Conservation (phyloP, 495 filamentous ascomycete genomes). For the Penicillium fimorum region DNA sequence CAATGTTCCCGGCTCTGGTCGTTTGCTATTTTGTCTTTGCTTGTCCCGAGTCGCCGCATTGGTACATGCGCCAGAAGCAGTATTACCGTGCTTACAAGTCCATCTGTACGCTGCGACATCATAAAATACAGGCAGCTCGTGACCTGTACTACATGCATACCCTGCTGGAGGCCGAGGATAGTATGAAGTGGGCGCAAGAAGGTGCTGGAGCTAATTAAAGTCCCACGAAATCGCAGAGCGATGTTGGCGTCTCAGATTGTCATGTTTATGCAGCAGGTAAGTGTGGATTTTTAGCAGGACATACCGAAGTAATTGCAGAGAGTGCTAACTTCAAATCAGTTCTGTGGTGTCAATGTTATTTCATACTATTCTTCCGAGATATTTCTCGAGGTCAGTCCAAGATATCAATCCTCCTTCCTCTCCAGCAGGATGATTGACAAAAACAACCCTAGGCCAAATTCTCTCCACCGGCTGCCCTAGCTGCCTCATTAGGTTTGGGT, state of each 20-base stretch:
- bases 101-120: conserved; percentile 63
- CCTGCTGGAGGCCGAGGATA: conserved; percentile 64
- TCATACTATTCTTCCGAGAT: conserved; percentile 56
- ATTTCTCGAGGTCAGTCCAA: conserved; percentile 35
- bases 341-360: conserved; percentile 63
- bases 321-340: conserved; percentile 36
- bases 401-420: not conserved
- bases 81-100: conserved; percentile 64
- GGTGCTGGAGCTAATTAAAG: conserved; percentile 65
- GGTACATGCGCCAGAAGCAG: conserved; percentile 72
- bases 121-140: conserved; percentile 73
- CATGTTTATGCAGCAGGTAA: conserved; percentile 85
- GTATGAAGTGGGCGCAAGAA: conserved; percentile 59
- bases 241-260: conserved; percentile 71
- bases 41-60: conserved; percentile 74
- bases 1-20: conserved; percentile 69
- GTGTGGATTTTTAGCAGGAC: conserved; percentile 3
- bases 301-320: not conserved
- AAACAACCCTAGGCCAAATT: conserved; percentile 39
- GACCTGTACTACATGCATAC: conserved; percentile 82
- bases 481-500: conserved; percentile 71
- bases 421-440: not conserved
- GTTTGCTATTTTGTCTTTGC: conserved; percentile 68
- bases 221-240: conserved; percentile 78
- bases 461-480: conserved; percentile 53